These are phyloP conservation scores for Neocallimastix lanati DNA, from an alignment of 192 early-diverging fungal species.

Conservation along the genomic window DNA sequence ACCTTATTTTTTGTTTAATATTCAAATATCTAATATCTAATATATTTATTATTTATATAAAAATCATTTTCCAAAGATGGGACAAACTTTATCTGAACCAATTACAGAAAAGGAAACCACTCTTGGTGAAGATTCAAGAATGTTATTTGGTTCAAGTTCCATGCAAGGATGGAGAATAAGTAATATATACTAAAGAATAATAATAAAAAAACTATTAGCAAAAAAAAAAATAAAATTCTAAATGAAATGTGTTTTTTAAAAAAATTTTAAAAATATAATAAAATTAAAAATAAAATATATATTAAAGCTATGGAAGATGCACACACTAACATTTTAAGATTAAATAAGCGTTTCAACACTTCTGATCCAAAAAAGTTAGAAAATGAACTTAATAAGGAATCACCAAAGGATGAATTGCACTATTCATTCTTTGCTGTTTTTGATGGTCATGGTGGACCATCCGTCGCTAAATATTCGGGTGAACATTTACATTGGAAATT, in stretches of 20 bases:
- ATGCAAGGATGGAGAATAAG: constrained; percentile 95
- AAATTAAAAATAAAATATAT: too few relatives aligned
- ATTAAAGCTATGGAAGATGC: constrained; percentile 96
- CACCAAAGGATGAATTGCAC: constrained; percentile 1
- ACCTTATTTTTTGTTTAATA: too few relatives aligned
- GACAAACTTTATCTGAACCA: too few relatives aligned
- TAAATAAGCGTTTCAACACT: constrained; percentile 15
- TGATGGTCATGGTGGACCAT: constrained; percentile 82
- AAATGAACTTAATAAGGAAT: constrained; percentile 9
- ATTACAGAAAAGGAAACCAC: constrained; percentile 81
- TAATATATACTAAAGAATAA: too few relatives aligned
- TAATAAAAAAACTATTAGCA: too few relatives aligned
- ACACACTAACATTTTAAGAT: constrained; percentile 65
- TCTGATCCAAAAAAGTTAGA: constrained; percentile 16
- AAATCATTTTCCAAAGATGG: too few relatives aligned
- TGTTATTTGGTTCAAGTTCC: constrained; percentile 65
- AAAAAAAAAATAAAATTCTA: too few relatives aligned
- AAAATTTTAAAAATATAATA: too few relatives aligned
- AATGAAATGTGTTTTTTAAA: too few relatives aligned
- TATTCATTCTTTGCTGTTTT: constrained; percentile 88
- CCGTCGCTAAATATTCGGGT: constrained; percentile 72
- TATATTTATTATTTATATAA: too few relatives aligned
- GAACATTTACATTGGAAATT: constrained; percentile 56
- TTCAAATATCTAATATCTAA: too few relatives aligned
- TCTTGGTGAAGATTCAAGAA: constrained; percentile 47